A percentile compares a stretch with the other conserved stretches of the same genome.
These are phyloP conservation scores for Gynostemma pentaphyllum DNA, from an alignment of 306 rosid genomes.

Conservation along the genomic window DNA sequence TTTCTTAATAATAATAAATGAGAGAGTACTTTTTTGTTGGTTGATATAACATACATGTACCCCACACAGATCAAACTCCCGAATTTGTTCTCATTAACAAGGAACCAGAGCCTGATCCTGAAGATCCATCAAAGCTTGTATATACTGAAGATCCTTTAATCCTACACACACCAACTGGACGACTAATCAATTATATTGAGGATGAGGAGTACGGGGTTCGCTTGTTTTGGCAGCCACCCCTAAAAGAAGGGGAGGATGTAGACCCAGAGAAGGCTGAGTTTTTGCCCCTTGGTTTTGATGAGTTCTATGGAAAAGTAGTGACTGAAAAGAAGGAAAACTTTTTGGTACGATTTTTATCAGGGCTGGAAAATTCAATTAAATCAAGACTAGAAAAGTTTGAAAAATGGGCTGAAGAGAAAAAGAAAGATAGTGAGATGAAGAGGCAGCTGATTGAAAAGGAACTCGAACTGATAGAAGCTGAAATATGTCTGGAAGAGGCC, in stretches of 20 bases:
- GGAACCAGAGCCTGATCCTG: slow-evolving; percentile 84
- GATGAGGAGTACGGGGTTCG: slow-evolving; percentile 78
- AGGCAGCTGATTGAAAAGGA: slow-evolving; percentile 42
- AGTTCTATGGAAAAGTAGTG: slow-evolving; percentile 42
- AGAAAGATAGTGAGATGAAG: slow-evolving; percentile 38
- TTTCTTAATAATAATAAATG: neutral
- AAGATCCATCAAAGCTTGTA: slow-evolving; percentile 68
- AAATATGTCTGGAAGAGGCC: slow-evolving; percentile 52
- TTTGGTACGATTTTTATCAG: slow-evolving; percentile 28
- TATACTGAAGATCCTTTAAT: slow-evolving; percentile 67
- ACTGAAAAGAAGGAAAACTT: slow-evolving; percentile 14
- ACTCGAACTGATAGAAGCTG: slow-evolving; percentile 67
- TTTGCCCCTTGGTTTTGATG: slow-evolving; percentile 79
- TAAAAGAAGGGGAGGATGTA: slow-evolving; percentile 45
- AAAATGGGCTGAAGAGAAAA: slow-evolving; percentile 64
- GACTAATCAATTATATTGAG: slow-evolving; percentile 56
- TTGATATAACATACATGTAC: slow-evolving; percentile 20
- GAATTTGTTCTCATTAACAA: slow-evolving; percentile 74
- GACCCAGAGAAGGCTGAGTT: slow-evolving; percentile 59
- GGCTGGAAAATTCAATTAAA: slow-evolving; percentile 39
- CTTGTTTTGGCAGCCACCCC: slow-evolving; percentile 81
- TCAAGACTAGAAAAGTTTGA: slow-evolving; percentile 36
- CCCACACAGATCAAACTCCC: slow-evolving; percentile 60
- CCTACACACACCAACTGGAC: slow-evolving; percentile 77
- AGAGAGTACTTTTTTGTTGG: neutral